These are phyloP conservation scores for Microsporum ferrugineum DNA, from an alignment of 2,329 filamentous ascomycete species.

Conservation along the genomic window DNA sequence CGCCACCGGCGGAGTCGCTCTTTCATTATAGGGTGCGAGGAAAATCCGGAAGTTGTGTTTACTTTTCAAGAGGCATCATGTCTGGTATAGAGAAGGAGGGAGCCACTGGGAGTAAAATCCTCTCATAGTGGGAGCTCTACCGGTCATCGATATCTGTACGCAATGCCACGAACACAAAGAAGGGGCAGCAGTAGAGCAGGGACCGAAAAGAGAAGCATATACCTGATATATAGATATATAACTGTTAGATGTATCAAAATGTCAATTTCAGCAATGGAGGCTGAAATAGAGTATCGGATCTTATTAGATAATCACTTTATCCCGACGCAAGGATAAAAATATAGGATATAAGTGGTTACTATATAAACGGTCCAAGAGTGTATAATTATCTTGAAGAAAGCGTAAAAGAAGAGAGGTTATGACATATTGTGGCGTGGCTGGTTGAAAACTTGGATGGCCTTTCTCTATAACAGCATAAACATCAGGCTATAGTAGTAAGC, in stretches of 20 bases:
- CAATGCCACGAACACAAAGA: neutral
- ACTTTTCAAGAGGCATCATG: neutral
- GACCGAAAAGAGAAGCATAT: neutral
- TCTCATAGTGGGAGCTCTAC: neutral
- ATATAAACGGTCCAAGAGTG: too few species aligned
- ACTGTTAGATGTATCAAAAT: neutral
- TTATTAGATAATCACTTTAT: constrained; percentile 3
- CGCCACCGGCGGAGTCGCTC: neutral
- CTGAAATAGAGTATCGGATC: neutral
- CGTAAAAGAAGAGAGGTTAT: neutral
- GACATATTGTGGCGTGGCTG: neutral
- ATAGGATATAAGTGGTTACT: neutral
- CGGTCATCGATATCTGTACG: neutral
- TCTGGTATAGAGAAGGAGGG: neutral
- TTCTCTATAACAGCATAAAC: too few species aligned
- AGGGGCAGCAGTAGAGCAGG: too few species aligned
- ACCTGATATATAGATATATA: neutral
- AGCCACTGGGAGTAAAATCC: neutral
- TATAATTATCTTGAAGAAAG: neutral
- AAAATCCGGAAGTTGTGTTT: neutral
- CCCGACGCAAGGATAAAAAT: neutral
- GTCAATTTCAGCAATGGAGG: neutral
- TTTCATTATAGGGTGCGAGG: neutral
- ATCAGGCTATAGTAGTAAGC: too few species aligned
- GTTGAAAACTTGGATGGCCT: too few species aligned